Conservation (phyloP, 2,329 filamentous ascomycete species). For the Aspergillus nomiae region DNA sequence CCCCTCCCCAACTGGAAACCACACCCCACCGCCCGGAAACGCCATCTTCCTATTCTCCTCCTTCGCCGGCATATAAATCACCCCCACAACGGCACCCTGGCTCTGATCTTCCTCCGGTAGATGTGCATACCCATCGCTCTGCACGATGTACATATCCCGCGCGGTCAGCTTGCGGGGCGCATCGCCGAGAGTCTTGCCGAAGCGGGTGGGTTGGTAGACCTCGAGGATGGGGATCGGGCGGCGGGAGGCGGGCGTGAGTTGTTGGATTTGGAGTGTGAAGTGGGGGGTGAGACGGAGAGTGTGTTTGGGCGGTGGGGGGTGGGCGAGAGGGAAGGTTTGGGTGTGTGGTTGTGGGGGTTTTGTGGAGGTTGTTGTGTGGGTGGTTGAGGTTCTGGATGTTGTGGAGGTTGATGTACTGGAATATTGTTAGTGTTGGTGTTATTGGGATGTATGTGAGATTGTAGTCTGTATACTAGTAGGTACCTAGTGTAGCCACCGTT, state of each 20-base stretch:
- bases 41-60: not conserved
- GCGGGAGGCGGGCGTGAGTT: slow-evolving; percentile 22
- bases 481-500: not conserved
- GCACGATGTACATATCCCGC: slow-evolving; percentile 32
- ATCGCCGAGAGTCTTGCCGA: slow-evolving; percentile 23
- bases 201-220: slow-evolving; percentile 31
- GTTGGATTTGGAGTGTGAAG: slow-evolving; percentile 37
- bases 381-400: not conserved
- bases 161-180: slow-evolving; percentile 26
- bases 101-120: not conserved
- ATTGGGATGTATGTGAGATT: not conserved
- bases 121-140: slow-evolving; percentile 27
- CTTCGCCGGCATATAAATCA: slow-evolving; percentile 4
- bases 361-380: not conserved
- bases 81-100: not conserved
- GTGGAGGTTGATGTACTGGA: not conserved
- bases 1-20: not conserved
- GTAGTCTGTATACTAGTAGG: not conserved
- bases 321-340: slow-evolving; percentile 34
- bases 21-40: not conserved
- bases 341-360: slow-evolving; percentile 1
- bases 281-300: slow-evolving; percentile 30
- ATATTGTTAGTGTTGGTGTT: not conserved
- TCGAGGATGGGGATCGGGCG: slow-evolving; percentile 33
- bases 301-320: slow-evolving; percentile 31